Evolutionary conservation across 2,329 filamentous ascomycete genomes (phyloP), one percentile per base, ranked within the genome.

Genomic region (Didymella keratinophila): DNA sequence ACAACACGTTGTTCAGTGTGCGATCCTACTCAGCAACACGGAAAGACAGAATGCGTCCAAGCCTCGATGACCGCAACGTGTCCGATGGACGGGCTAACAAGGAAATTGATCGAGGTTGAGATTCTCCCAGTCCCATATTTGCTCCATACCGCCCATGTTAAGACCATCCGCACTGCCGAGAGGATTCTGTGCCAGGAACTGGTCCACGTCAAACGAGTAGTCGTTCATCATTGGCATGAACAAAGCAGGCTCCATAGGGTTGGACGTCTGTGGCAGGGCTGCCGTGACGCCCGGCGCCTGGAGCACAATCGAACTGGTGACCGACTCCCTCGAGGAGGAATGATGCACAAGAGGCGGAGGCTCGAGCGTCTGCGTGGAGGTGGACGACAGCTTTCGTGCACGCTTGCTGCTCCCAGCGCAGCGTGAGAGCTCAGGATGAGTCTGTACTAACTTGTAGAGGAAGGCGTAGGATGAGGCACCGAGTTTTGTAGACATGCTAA

Each of bases 61-160:
- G 20, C 20, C 11, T 41, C 9, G 10, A 7, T 8, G 20, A 11
- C 18, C 18, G 8, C 5, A 8, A 20, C 4, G 9, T 20, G 36
- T 23, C 8, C 20, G 4, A 6, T 21, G 8, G 20, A 23, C 4
- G 37, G n/a, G 4, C 10, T 23, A 57, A 47, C 36, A 57, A 18
- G 54, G 54, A 30, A 57, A 57, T 36, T 57, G 54, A 28, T 73
- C 66, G 2, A 74, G 58, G 46, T 72, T 70, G 25, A 74, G 32
- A 27, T 66, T 58, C 3, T 71, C 69, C 71, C 71, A 75, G 41
- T 70, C 68, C 70, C 71, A 76, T 0, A 74, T 71, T 14, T 69
- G 65, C 55, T 74, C 72, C 65, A 75, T 67, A 7, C 71, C 71
- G 2, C 71, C 70, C 52, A 74, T 67, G 16, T 75, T 67, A 1